A percentile compares a stretch with the other conserved stretches of the same genome.
Evolutionary conservation across 345 rosid genomes (phyloP).

Genomic region (Excoecaria cochinchinensis): DNA sequence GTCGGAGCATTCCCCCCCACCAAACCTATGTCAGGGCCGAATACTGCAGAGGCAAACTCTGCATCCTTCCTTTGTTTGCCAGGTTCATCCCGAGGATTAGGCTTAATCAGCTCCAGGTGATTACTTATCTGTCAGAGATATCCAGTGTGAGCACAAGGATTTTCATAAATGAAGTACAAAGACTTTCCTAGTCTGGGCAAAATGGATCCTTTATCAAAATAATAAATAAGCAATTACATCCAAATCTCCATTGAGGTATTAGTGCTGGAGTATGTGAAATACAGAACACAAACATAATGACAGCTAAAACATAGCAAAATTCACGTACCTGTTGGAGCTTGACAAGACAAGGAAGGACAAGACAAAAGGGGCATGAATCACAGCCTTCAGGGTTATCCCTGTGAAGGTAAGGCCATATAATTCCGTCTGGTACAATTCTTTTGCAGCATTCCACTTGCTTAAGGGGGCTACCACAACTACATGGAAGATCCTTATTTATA

Average conservation of each 20-base stretch:
- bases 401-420: slow-evolving; percentile 87
- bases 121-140: slow-evolving; percentile 66
- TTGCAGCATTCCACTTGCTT: slow-evolving; percentile 87
- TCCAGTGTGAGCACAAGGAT: slow-evolving; percentile 17
- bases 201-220: not conserved
- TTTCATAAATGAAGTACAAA: not conserved
- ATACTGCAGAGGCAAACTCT: slow-evolving; percentile 79
- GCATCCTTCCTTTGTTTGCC: slow-evolving; percentile 88
- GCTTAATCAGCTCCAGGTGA: slow-evolving; percentile 94
- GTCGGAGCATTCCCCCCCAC: slow-evolving; percentile 72
- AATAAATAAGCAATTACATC: not conserved
- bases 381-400: slow-evolving; percentile 80
- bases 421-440: slow-evolving; percentile 81
- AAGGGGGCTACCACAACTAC: slow-evolving; percentile 91
- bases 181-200: not conserved
- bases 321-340: slow-evolving; percentile 71
- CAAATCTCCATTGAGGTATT: not conserved
- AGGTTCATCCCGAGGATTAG: slow-evolving; percentile 81
- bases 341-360: slow-evolving; percentile 93
- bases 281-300: not conserved
- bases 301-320: not conserved
- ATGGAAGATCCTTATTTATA: slow-evolving; percentile 79
- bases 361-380: slow-evolving; percentile 94
- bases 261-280: too few species aligned
- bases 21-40: slow-evolving; percentile 72